These are phyloP conservation scores for Lyophyllum shimeji DNA, from an alignment of 768 basidiomycete species.

Conservation along the genomic window DNA sequence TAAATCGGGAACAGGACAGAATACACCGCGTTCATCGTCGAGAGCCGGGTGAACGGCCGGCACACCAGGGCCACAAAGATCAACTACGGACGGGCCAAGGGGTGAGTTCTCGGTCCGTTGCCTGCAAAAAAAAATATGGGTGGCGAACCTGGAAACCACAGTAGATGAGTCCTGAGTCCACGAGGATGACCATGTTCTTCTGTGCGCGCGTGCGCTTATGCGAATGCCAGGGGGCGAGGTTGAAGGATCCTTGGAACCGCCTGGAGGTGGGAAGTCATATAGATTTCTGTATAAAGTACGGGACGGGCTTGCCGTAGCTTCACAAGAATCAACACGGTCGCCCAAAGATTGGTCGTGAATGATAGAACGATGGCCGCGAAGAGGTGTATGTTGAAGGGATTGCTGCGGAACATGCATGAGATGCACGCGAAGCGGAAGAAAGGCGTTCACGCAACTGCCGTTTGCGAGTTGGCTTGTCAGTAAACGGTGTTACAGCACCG, in stretches of 20 bases:
- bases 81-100: not conserved
- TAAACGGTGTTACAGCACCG: too few species aligned
- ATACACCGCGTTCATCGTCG: not conserved
- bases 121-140: too few species aligned
- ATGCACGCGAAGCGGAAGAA: not conserved
- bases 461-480: not conserved
- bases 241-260: not conserved
- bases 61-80: not conserved
- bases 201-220: not conserved
- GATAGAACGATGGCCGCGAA: not conserved
- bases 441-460: not conserved
- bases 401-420: not conserved
- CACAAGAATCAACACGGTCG: not conserved
- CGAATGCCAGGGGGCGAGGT: not conserved
- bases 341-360: not conserved
- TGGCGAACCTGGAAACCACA: not conserved
- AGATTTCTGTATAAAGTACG: too few species aligned
- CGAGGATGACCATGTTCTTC: not conserved
- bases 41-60: not conserved
- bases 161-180: not conserved
- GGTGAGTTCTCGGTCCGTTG: too few species aligned
- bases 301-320: not conserved
- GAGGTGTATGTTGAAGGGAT: not conserved
- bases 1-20: not conserved
- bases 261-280: not conserved